Percentiles rank a stretch among this genome's conserved stretches.
Evolutionary conservation across 2,329 filamentous ascomycete genomes (phyloP).

Genomic region (Mycosphaerella sp.): DNA sequence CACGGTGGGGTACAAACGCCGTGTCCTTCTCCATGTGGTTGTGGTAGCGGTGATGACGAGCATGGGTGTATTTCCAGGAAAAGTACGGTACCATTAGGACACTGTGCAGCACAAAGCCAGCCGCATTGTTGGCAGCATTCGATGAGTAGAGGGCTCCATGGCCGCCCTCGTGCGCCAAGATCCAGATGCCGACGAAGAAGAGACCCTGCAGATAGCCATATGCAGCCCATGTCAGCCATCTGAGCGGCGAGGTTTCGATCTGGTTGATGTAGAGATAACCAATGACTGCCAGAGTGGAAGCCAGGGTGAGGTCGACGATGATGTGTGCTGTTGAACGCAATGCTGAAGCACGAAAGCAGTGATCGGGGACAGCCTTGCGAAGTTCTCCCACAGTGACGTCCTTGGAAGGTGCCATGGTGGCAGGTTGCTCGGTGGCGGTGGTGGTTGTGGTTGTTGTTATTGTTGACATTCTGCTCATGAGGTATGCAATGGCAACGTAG

Average conservation of each 20-base stretch:
- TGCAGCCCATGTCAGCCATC: conserved; percentile 11
- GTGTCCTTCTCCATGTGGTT: conserved; percentile 31
- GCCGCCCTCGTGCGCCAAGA: conserved; percentile 64
- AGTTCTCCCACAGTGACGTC: background rate
- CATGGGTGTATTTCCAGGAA: conserved; percentile 65
- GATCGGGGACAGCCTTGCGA: conserved; percentile 10
- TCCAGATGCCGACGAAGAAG: conserved; percentile 58
- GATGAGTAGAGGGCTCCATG: conserved; percentile 61
- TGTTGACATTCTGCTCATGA: background rate
- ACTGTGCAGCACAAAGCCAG: conserved; percentile 61
- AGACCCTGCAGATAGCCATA: conserved; percentile 62
- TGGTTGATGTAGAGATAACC: conserved; percentile 3
- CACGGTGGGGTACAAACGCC: conserved; percentile 33
- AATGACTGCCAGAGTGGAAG: conserved; percentile 5
- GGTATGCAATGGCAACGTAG: background rate
- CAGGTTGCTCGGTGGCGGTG: background rate
- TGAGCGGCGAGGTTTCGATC: conserved; percentile 2
- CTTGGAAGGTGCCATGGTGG: background rate
- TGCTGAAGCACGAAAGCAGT: conserved; percentile 9
- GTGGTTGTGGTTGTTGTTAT: background rate
- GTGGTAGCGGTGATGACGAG: conserved; percentile 62
- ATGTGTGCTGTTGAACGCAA: conserved; percentile 10
- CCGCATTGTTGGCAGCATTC: conserved; percentile 51
- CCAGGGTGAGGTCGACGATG: conserved; percentile 5
- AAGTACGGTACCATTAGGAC: conserved; percentile 63